Conservation (phyloP, 202 grass and related monocot genomes). For the Hordeum pubiflorum region DNA sequence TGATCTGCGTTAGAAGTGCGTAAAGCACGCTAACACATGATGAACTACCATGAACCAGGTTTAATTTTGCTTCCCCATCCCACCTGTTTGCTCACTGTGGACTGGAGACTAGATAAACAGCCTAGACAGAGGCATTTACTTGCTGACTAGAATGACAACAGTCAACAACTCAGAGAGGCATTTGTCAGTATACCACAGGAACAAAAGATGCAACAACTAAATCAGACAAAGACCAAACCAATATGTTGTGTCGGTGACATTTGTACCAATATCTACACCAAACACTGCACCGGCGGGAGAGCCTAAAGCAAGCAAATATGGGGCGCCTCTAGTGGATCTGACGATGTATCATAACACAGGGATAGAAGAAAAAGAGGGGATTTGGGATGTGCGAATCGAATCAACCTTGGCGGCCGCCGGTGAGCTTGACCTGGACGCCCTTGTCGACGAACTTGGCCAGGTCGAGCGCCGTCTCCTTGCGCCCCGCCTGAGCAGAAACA, state of each 20-base stretch:
- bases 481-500: conserved; percentile 45
- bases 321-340: neutral
- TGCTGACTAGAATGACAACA: neutral
- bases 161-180: no score
- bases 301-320: neutral
- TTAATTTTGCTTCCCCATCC: neutral
- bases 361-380: neutral
- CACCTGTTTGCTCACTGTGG: neutral
- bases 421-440: conserved; percentile 85
- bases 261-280: neutral
- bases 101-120: neutral
- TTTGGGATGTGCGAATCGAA: neutral
- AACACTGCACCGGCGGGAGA: neutral
- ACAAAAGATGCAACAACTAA: neutral
- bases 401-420: conserved; percentile 63
- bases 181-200: neutral
- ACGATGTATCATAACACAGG: neutral
- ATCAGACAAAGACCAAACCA: neutral
- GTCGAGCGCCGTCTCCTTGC: conserved; percentile 83
- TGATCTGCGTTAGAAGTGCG: neutral
- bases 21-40: neutral
- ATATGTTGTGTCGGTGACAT: neutral
- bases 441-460: conserved; percentile 85
- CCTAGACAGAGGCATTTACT: neutral
- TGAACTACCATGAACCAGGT: neutral